These are phyloP conservation scores for Pichia sp. DNA, from an alignment of 1,139 yeast species.

Conservation along the genomic window DNA sequence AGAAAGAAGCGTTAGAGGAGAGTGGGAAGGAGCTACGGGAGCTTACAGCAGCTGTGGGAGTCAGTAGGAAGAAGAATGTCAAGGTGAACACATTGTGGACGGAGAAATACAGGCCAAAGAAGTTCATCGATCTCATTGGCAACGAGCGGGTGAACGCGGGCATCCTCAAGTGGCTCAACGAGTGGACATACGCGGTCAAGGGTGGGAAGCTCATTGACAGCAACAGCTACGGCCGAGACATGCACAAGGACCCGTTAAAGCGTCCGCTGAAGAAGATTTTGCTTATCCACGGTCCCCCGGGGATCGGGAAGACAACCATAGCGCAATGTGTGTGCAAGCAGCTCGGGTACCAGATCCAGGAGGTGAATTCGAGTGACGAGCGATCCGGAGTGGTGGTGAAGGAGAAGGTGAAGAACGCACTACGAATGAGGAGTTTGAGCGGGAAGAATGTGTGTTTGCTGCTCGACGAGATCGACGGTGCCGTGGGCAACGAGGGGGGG, in stretches of 20 bases:
- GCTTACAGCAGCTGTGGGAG: conserved; percentile 16
- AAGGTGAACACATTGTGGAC: conserved; percentile 47
- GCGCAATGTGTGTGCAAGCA: conserved; percentile 83
- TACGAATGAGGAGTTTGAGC: conserved; percentile 60
- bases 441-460: conserved; percentile 76
- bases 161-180: conserved; percentile 73
- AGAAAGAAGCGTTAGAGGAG: conserved; percentile 1
- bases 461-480: conserved; percentile 90
- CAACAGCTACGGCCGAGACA: conserved; percentile 8
- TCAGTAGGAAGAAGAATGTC: neutral
- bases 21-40: conserved; percentile 12
- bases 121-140: conserved; percentile 71
- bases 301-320: conserved; percentile 90
- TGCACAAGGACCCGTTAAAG: conserved; percentile 48
- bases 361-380: conserved; percentile 88
- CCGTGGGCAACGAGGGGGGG: conserved; percentile 61
- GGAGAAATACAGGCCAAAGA: conserved; percentile 79
- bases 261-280: conserved; percentile 72
- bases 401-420: conserved; percentile 65
- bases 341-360: conserved; percentile 76
- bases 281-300: conserved; percentile 88
- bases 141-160: conserved; percentile 74
- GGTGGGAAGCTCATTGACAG: conserved; percentile 13
- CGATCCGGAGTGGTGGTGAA: conserved; percentile 52
- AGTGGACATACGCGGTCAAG: conserved; percentile 67